Percentiles rank a stretch among this genome's conserved stretches.
phyloP scores from a whole-genome alignment of 306 rosid genomes.

The Cucumis sativus region Cucumber_9930_V3 NC_026660.2:18137501-18138000 shows the following conservation, averaged over 20 bases:
- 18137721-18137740: no score
- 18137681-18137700: background rate
- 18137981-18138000: no score
- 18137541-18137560: constrained; percentile 29
- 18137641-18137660: constrained; percentile 3
- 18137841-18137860: background rate
- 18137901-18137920: background rate
- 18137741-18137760: background rate
- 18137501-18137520: constrained; percentile 15
- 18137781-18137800: no score
- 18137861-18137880: background rate
- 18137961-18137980: no score
- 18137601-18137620: constrained; percentile 49
- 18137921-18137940: no score
- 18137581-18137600: constrained; percentile 42
- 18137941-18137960: no score
- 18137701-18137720: background rate
- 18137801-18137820: constrained; percentile 1
- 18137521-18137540: constrained; percentile 35
- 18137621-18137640: constrained; percentile 44
- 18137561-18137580: constrained; percentile 21
- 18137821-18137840: background rate
- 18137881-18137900: background rate
- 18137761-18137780: no score
- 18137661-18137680: background rate